Conservation (phyloP, 257 asterid species). For the Solanum chiquidenum region DNA sequence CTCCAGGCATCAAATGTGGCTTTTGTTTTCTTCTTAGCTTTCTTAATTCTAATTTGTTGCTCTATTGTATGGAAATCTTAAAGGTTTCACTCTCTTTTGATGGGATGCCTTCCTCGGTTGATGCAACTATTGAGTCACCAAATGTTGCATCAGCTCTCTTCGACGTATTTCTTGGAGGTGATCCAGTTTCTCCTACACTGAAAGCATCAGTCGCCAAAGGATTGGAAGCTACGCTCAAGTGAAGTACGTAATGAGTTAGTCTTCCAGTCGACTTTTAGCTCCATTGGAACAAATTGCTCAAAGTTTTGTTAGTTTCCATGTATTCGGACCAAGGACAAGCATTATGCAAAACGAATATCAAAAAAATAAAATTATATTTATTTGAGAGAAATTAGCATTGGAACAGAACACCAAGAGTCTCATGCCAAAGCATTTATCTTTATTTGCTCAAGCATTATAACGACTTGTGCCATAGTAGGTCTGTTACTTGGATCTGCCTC, state of each 20-base stretch:
- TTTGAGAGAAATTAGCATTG: background rate
- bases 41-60: background rate
- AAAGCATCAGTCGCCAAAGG: conserved; percentile 60
- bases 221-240: conserved; percentile 48
- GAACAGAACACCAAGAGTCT: background rate
- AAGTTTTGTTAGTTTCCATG: background rate
- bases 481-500: conserved; percentile 67
- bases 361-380: background rate
- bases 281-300: background rate
- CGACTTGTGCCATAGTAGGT: conserved; percentile 73
- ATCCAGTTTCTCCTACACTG: conserved; percentile 74
- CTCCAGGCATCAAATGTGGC: background rate
- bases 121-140: conserved; percentile 63
- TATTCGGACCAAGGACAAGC: background rate
- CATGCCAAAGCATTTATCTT: conserved; percentile 18
- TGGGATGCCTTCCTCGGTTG: conserved; percentile 49
- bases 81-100: conserved; percentile 69
- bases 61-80: background rate
- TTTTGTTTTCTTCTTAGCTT: background rate
- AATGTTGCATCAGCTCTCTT: conserved; percentile 69
- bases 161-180: conserved; percentile 74
- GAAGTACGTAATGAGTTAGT: conserved; percentile 3
- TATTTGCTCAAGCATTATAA: conserved; percentile 60
- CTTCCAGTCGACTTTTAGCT: background rate
- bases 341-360: background rate